Evolutionary conservation across 768 basidiomycete species (phyloP).

Genomic region (Rhodosporidiobolus odoratus): DNA sequence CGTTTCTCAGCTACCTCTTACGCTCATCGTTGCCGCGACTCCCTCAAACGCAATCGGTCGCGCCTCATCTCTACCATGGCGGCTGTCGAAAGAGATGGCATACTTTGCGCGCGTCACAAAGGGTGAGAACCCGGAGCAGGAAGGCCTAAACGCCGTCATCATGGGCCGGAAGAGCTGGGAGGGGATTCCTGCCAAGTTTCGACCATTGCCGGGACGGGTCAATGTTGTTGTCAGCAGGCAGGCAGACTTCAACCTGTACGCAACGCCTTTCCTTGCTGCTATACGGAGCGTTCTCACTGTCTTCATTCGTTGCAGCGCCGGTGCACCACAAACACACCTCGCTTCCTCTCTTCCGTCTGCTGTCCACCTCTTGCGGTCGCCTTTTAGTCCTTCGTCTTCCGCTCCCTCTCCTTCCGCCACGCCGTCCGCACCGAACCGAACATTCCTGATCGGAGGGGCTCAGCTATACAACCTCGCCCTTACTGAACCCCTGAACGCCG

Average conservation of each 20-base stretch:
- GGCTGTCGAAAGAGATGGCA: constrained; percentile 76
- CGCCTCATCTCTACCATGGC: constrained; percentile 74
- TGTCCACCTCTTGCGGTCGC: too few relatives aligned
- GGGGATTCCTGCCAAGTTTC: constrained; percentile 77
- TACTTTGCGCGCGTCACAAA: constrained; percentile 82
- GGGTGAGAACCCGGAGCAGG: constrained; percentile 50
- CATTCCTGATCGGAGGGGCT: constrained; percentile 90
- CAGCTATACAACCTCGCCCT: constrained; percentile 71
- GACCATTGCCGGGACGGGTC: constrained; percentile 67
- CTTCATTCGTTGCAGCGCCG: background rate
- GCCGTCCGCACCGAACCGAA: constrained; percentile 51
- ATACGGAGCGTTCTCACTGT: background rate
- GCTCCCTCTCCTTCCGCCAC: background rate
- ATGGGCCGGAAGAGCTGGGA: constrained; percentile 99
- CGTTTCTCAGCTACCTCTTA: constrained; percentile 49
- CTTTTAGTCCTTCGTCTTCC: constrained; percentile 15
- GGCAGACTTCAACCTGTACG: constrained; percentile 60
- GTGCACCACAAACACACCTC: constrained; percentile 15
- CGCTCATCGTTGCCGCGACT: constrained; percentile 91
- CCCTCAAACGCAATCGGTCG: constrained; percentile 78
- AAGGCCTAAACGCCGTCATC: constrained; percentile 63
- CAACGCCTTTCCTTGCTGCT: constrained; percentile 5
- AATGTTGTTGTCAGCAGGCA: constrained; percentile 75
- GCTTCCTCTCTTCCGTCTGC: constrained; percentile 32
- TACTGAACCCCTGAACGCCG: constrained; percentile 39